Conservation (phyloP, 2,329 filamentous ascomycete species). For the Sclerotinia minor region DNA sequence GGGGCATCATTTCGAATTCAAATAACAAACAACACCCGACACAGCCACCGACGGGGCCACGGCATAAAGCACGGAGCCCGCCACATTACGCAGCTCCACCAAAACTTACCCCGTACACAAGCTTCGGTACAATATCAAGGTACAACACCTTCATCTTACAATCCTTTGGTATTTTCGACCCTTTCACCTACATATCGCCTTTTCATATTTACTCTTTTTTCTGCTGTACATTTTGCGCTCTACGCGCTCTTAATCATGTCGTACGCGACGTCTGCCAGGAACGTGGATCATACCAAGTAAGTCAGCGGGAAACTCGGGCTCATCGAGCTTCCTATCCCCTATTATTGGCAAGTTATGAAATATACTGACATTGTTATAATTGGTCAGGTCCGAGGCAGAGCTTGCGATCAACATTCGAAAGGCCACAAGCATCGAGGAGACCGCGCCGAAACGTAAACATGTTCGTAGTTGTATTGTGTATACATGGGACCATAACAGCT, state of each 20-base stretch:
- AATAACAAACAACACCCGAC: background rate
- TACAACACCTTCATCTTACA: conserved; percentile 13
- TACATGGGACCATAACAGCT: conserved; percentile 98
- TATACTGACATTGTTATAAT: conserved; percentile 25
- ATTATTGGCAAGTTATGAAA: conserved; percentile 8
- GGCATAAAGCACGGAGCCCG: conserved; percentile 11
- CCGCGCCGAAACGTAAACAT: conserved; percentile 80
- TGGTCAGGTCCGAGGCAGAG: conserved; percentile 63
- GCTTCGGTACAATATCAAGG: conserved; percentile 8
- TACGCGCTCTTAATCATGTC: conserved; percentile 32
- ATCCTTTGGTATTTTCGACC: conserved; percentile 3
- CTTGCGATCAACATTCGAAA: conserved; percentile 70
- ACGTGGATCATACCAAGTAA: conserved; percentile 42
- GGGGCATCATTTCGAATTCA: background rate
- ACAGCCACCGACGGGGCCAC: conserved; percentile 5
- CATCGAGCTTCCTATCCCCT: conserved; percentile 7
- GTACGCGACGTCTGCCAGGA: conserved; percentile 39
- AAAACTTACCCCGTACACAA: conserved; percentile 19
- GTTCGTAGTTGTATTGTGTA: conserved; percentile 97
- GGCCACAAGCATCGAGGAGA: conserved; percentile 67
- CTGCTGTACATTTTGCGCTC: conserved; percentile 28
- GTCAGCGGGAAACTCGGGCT: conserved; percentile 30
- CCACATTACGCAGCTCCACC: conserved; percentile 35
- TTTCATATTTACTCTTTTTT: background rate
- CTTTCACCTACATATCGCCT: background rate